Evolutionary conservation across 805 yeast species (phyloP).

Genomic region (Spathaspora gorwiae): DNA sequence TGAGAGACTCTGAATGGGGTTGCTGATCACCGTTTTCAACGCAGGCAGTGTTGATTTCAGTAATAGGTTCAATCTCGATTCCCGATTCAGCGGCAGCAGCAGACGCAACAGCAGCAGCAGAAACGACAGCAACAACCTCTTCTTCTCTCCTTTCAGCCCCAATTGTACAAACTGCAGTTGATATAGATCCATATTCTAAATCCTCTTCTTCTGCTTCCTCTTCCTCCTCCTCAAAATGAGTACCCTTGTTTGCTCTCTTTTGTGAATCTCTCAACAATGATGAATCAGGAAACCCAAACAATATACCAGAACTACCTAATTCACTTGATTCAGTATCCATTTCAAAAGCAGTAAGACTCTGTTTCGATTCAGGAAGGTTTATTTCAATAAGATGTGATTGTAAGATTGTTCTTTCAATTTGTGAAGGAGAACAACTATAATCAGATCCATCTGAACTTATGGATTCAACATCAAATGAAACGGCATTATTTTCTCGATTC

Average conservation of each 20-base stretch:
- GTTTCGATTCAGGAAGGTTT: conserved; percentile 3
- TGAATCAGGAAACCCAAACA: conserved; percentile 1
- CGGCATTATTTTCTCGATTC: too few relatives aligned
- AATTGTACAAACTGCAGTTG: too few relatives aligned
- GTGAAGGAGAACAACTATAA: not conserved
- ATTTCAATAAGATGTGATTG: conserved; percentile 2
- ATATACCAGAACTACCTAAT: not conserved
- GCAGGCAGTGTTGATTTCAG: not conserved
- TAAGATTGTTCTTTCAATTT: conserved; percentile 5
- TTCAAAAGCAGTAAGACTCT: conserved; percentile 2
- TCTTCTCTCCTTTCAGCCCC: not conserved
- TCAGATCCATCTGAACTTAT: not conserved
- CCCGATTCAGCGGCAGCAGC: not conserved
- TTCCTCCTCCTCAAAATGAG: not conserved
- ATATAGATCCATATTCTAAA: not conserved
- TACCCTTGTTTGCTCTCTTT: too few relatives aligned
- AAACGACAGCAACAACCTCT: not conserved
- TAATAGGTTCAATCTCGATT: not conserved
- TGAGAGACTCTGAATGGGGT: too few relatives aligned
- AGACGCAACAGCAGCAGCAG: not conserved
- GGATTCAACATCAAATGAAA: not conserved
- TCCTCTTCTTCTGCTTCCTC: not conserved
- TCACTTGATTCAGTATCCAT: not conserved
- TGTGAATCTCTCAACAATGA: not conserved
- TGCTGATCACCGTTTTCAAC: not conserved